Evolutionary conservation across 306 rosid genomes (phyloP), one percentile per base, ranked within the genome.

Genomic region (Alnus rubra): DNA sequence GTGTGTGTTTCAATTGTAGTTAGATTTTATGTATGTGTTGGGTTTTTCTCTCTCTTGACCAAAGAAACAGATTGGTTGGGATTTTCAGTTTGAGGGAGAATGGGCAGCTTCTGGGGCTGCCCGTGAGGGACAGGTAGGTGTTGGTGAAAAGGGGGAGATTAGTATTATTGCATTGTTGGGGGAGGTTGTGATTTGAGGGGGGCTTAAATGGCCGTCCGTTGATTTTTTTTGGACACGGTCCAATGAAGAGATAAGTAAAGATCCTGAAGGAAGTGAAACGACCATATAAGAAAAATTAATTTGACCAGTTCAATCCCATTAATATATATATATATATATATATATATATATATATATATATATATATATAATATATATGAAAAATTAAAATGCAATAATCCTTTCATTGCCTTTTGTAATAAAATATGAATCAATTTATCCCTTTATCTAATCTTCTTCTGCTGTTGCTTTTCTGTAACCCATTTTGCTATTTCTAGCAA

Each of bases 71-170:
- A 73, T 51, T 69, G 70, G 39, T 30, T 1, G 33, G 55, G 76
- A 33, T 56, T 71, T 54, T 4, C 7, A 69, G 39, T 4, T 64
- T 6, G 56, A 7, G 18, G 64, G 81, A 63, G 55, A 74, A 35
- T n/a, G 75, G 63, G 28, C 44, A 13, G 53, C 63, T 80, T 82
- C 74, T 71, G 68, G 76, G 53, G 63, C 44, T 44, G n/a, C 11
- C 37, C 73, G 74, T 58, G 69, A 68, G 73, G 79, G 83, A 80
- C 63, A 55, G 19, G 80, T 60, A 45, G 69, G 47, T 28, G 52
- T 56, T 58, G 71, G 78, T 58, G 56, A 47, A 45, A 44, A 58
- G 23, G 42, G 10, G 31, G 19, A 33, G 58, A 6, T 12, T 37
- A 50, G 9, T 35, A 39, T 15, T 18, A 74, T 54, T 74, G 47